Evolutionary conservation across 257 asterid genomes (phyloP).

Genomic region (Solanum verrucosum): DNA sequence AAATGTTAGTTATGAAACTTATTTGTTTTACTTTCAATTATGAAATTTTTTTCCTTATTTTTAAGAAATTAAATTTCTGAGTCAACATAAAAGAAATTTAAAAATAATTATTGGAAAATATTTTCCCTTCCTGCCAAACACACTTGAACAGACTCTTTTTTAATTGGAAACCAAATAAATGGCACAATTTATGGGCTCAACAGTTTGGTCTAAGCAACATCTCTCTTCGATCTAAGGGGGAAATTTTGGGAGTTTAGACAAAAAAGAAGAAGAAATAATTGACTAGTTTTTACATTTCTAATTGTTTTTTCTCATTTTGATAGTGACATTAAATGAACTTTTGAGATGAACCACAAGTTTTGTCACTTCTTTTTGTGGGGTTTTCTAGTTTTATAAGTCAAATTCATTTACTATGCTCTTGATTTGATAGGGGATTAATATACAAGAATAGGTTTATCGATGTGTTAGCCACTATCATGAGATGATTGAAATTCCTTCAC

Average conservation of each 20-base stretch:
- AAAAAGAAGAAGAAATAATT: neutral
- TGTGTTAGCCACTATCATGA: neutral
- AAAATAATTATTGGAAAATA: too few relatives aligned
- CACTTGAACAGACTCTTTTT: too few relatives aligned
- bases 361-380: neutral
- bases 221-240: neutral
- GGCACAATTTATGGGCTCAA: neutral
- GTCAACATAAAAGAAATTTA: neutral
- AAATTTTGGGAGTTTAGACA: neutral
- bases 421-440: neutral
- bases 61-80: neutral
- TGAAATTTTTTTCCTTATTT: neutral
- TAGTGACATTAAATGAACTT: neutral
- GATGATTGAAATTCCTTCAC: fast-evolving
- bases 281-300: neutral
- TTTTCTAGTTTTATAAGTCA: neutral
- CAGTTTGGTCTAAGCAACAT: neutral
- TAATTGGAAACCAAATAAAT: neutral
- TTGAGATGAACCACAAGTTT: neutral
- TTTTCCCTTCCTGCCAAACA: neutral
- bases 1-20: too few relatives aligned
- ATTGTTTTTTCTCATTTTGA: neutral
- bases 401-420: neutral
- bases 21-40: too few relatives aligned
- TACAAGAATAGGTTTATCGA: neutral